Base-by-base conservation (phyloP, 768 basidiomycete genomes). In the Saitozyma sp. region DNA sequence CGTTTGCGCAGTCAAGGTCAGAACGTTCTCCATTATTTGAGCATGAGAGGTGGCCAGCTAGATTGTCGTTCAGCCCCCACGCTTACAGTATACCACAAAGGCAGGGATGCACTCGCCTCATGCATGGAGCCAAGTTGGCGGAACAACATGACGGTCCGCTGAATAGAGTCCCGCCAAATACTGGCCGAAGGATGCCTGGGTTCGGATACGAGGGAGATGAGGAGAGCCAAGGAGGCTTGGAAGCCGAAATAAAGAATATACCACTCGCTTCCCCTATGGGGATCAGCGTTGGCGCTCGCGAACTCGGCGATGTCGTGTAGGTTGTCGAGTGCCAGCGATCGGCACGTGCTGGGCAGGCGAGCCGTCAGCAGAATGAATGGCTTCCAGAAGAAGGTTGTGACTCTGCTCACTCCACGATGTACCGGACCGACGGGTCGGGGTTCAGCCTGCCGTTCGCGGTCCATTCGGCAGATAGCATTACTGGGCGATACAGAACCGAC, bases 221-320 rank as follows among this genome's bases (percentile, higher is more conserved):
- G 53, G 6, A 67, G n/a, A 8, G 66, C 64, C 16, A 67, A 48
- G 39, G 56, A 16, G 19, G 63, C 58, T 49, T 64, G 66, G 54
- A 63, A 67, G 17, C 53, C 66, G 39, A 67, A 67, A 58, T 45
- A 67, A 5, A 67, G 66, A 3, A 50, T 56, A 48, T 67, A 67
- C 66, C 66, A 67, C 38, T 67, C 62, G 10, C 39, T n/a, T 38
- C 66, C 66, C 40, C 62, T 41, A 6, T 17, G 29, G 8, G 14
- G 51, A 40, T 43, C 46, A 1, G 52, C 11, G 20, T 59, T 20
- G 9, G 11, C 40, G 37, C 8, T 57, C 17, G 56, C 39, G 39
- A 46, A 63, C 16, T 56, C 10, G 2, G 45, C 58, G 37, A 62
- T 64, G 17, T 61, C 61, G 2, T 60, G 17, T 13, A 67, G 56